A percentile compares a stretch with the other conserved stretches of the same genome.
phyloP scores from a whole-genome alignment of 306 rosid genomes.

The Arachis hypogaea region DNA sequence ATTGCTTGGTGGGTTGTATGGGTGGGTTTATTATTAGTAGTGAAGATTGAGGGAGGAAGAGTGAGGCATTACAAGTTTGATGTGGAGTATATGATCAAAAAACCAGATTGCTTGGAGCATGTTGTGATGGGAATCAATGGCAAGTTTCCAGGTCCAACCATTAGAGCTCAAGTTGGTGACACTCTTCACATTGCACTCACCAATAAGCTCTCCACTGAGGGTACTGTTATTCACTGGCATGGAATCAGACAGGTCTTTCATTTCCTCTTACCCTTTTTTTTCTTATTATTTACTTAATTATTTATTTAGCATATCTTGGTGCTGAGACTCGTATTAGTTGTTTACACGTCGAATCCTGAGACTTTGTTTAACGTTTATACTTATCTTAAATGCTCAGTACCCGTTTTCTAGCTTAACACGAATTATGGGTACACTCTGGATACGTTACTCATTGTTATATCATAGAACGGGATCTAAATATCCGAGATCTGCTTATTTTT shows the following conservation, averaged over 20 bases:
- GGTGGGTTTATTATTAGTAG: background rate
- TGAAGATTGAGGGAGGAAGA: conserved; percentile 20
- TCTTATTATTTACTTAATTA: background rate
- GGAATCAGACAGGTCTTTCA: conserved; percentile 67
- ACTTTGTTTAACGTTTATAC: no score
- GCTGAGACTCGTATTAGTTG: no score
- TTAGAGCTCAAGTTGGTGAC: conserved; percentile 68
- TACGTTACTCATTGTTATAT: no score
- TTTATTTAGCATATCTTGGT: no score
- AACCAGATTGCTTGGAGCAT: conserved; percentile 63
- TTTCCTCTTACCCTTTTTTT: no score
- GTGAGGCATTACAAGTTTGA: conserved; percentile 59
- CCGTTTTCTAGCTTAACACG: no score
- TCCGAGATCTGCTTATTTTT: no score
- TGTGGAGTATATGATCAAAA: conserved; percentile 56
- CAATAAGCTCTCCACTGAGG: conserved; percentile 80
- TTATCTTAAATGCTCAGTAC: no score
- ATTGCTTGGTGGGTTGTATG: conserved; percentile 36
- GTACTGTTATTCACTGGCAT: conserved; percentile 92
- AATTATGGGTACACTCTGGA: no score
- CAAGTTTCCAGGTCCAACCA: conserved; percentile 82
- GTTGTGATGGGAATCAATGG: conserved; percentile 85
- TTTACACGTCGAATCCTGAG: no score
- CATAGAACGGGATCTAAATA: no score
- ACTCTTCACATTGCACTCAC: conserved; percentile 60